These are phyloP conservation scores for Simmondsia chinensis DNA, from an alignment of 148 eudicot genomes.

Conservation along the genomic window DNA sequence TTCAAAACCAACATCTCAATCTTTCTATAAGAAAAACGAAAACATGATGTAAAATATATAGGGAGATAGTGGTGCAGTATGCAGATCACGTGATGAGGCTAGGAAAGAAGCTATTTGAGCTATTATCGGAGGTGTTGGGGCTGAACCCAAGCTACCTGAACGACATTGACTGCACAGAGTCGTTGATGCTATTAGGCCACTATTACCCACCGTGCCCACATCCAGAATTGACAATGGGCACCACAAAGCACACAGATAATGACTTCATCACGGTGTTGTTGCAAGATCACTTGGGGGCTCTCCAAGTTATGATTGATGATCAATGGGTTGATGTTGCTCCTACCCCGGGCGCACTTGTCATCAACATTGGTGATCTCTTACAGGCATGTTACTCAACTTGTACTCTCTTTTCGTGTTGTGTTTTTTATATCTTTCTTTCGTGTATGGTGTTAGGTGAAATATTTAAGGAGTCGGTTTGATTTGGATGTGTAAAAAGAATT, in stretches of 20 bases:
- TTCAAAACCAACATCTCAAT: no score
- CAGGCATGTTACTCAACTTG: slow-evolving; percentile 17
- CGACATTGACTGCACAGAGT: slow-evolving; percentile 20
- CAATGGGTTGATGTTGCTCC: slow-evolving; percentile 32
- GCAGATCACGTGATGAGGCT: slow-evolving; percentile 14
- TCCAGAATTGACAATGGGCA: slow-evolving; percentile 31
- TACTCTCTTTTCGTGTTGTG: not conserved
- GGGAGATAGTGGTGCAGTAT: slow-evolving; percentile 22
- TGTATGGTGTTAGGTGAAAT: no score
- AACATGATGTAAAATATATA: no score
- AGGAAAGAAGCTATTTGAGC: slow-evolving; percentile 8
- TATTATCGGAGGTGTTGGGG: slow-evolving; percentile 28
- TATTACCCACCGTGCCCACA: slow-evolving; percentile 45
- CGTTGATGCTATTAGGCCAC: slow-evolving; percentile 6
- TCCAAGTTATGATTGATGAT: slow-evolving; percentile 23
- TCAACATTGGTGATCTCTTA: slow-evolving; percentile 38
- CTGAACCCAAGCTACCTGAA: slow-evolving; percentile 13
- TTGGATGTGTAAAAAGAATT: no score
- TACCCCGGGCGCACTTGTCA: slow-evolving; percentile 18
- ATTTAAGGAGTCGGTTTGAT: no score
- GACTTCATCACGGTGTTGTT: slow-evolving; percentile 23
- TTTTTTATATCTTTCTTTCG: no score
- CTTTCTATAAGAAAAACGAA: no score
- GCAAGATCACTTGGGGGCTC: slow-evolving; percentile 27
- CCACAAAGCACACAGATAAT: slow-evolving; percentile 18